Base-by-base conservation (phyloP, 805 yeast genomes). In the Yamadazyma takamatsuzukensis region DNA sequence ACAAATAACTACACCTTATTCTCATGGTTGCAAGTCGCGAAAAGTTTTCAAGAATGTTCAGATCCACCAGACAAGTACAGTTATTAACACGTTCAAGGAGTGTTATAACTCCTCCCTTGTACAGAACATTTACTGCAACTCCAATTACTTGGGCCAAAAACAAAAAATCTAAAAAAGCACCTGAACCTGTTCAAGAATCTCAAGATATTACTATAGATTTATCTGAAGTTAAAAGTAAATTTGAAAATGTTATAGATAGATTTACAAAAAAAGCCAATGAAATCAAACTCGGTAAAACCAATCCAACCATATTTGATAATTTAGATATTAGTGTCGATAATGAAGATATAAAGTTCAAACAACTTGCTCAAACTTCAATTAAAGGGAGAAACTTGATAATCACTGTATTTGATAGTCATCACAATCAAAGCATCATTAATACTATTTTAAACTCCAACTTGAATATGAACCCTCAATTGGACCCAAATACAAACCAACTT, bases 401-500 rank as follows among this genome's bases (percentile, higher is more conserved):
- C n/a, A 87, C 96, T 0, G 89, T 88, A 2, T 90, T 82, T 56
- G 96, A 90, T 49, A 95, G 95, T 5, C 70, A 69, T 32, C 72
- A 84, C 44, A 70, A 77, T 24, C 82, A 85, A 46, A 70, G 74
- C 39, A 74, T 90, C 18, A 71, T 83, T 18, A 78, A 87, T 32
- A 70, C 89, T 0, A 78, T 90, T 13, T 55, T 86, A 39, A 81
- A 74, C 1, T 68, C 89, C 0, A 74, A 75, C 7, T 60, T 85
- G 52, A 83, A 84, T 48, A 58, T 90, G 68, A 86, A 80, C 39
- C 95, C 97, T 1, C 89, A 83, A 51, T 68, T 67, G 15, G 89
- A 86, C 38, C 78, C 80, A 21, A 94, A 83, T 56, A 37, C 28
- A 24, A 34, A 34, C 4, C 69, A 80, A 19, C 64, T 90, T 48